phyloP scores from a whole-genome alignment of 163 green algal genomes.

The Chloromonas sp. region DNA sequence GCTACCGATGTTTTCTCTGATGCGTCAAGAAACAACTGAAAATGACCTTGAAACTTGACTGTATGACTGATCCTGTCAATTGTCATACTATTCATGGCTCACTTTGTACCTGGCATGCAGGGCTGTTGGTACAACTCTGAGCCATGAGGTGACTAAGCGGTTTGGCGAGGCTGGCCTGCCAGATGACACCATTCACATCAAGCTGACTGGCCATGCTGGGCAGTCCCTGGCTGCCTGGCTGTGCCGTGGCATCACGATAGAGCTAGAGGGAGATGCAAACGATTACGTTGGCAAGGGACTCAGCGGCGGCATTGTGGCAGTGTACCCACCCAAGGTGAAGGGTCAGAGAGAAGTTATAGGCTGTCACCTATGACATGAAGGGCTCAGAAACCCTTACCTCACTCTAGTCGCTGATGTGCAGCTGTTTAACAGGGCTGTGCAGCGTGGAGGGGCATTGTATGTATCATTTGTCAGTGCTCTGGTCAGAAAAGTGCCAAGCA shows the following conservation, averaged over 20 bases:
- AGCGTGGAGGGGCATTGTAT: too few species aligned
- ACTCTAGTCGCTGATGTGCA: too few species aligned
- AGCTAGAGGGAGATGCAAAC: conserved; percentile 93
- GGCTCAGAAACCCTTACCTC: too few species aligned
- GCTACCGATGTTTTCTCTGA: too few species aligned
- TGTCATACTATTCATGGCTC: too few species aligned
- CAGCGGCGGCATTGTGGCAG: conserved; percentile 62
- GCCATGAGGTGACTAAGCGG: conserved; percentile 82
- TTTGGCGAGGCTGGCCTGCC: conserved; percentile 77
- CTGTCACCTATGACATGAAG: too few species aligned
- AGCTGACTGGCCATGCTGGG: conserved; percentile 78
- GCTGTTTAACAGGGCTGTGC: too few species aligned
- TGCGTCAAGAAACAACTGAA: too few species aligned
- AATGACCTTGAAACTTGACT: too few species aligned
- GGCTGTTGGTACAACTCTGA: conserved; percentile 84
- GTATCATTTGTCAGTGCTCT: too few species aligned
- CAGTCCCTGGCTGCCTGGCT: conserved; percentile 85
- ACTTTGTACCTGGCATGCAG: conserved; percentile 7
- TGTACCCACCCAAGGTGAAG: conserved; percentile 64
- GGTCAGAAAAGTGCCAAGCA: too few species aligned
- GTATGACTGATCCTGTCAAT: too few species aligned
- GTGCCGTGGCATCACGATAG: conserved; percentile 74
- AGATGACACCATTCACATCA: conserved; percentile 82
- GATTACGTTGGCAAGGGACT: conserved; percentile 95
- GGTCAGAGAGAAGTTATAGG: background rate